phyloP scores from a whole-genome alignment of 768 basidiomycete species.

The Lactifluus volemus region DNA sequence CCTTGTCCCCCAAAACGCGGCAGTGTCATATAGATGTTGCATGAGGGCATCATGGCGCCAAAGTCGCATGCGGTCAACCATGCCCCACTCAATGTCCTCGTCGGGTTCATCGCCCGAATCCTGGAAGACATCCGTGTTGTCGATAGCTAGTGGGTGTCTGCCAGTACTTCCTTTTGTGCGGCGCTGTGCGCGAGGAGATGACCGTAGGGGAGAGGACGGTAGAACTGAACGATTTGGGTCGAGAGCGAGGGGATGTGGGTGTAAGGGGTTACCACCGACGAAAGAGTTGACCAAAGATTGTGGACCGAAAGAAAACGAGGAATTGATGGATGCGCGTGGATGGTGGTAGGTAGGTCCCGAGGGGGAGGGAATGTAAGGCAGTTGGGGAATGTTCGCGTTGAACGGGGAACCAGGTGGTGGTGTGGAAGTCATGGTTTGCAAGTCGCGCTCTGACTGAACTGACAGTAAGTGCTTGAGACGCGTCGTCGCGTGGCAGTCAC shows the following conservation, averaged over 20 bases:
- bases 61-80: constrained; percentile 90
- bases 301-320: constrained; percentile 79
- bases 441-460: not conserved
- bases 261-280: constrained; percentile 53
- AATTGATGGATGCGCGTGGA: constrained; percentile 60
- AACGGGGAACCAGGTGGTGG: constrained; percentile 20
- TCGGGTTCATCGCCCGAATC: constrained; percentile 53
- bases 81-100: constrained; percentile 64
- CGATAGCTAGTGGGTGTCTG: constrained; percentile 69
- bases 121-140: constrained; percentile 68
- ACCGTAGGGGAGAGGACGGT: constrained; percentile 59
- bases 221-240: constrained; percentile 79
- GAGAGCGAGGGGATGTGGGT: constrained; percentile 46
- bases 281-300: constrained; percentile 67
- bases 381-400: constrained; percentile 15
- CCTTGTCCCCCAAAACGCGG: constrained; percentile 97
- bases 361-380: constrained; percentile 24
- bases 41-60: constrained; percentile 98
- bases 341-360: constrained; percentile 32
- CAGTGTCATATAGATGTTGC: constrained; percentile 97
- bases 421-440: constrained; percentile 21
- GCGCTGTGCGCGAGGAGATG: constrained; percentile 53
- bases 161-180: constrained; percentile 40
- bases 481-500: not conserved
- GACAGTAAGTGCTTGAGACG: not conserved